Percentiles rank a stretch among this genome's conserved stretches.
These are phyloP conservation scores for Pontederia paniculata DNA, from an alignment of 176 grass and related monocot species.

Conservation along the genomic window DNA sequence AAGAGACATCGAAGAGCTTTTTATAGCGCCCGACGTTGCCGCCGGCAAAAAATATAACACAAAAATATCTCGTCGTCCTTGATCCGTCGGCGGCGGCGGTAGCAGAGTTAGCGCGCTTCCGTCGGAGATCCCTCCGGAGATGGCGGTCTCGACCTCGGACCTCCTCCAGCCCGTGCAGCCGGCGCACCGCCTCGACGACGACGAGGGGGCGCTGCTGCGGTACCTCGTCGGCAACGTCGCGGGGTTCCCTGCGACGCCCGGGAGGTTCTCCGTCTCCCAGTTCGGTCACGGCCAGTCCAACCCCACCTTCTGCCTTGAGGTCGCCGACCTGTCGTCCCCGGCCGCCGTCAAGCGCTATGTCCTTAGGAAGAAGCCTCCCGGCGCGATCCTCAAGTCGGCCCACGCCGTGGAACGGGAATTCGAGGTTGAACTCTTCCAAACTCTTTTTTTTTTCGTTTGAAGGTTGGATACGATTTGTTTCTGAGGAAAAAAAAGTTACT, in stretches of 20 bases:
- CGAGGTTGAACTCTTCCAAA: conserved; percentile 25
- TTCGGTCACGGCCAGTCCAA: conserved; percentile 94
- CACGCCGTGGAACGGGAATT: conserved; percentile 89
- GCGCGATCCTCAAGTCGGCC: conserved; percentile 73
- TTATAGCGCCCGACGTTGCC: too few relatives aligned
- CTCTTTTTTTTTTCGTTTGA: not conserved
- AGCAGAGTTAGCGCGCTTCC: too few relatives aligned
- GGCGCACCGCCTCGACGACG: conserved; percentile 49
- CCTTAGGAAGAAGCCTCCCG: conserved; percentile 79
- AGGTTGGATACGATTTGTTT: conserved; percentile 1
- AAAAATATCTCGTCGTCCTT: too few relatives aligned
- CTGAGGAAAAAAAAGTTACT: not conserved
- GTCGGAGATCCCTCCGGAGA: too few relatives aligned
- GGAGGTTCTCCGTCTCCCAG: conserved; percentile 36
- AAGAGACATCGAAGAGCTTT: too few relatives aligned
- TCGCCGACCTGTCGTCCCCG: too few relatives aligned
- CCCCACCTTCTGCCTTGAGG: conserved; percentile 66
- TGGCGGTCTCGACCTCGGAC: conserved; percentile 56
- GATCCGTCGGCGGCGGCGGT: too few relatives aligned
- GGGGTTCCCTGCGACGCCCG: conserved; percentile 40
- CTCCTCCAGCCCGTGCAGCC: conserved; percentile 44
- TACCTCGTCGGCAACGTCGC: conserved; percentile 53
- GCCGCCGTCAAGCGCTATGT: conserved; percentile 54
- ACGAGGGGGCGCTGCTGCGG: conserved; percentile 60
- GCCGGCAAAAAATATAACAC: too few relatives aligned